phyloP scores from a whole-genome alignment of 1,284 basidiomycete species.

The Xerocomus nothofagi region DNA sequence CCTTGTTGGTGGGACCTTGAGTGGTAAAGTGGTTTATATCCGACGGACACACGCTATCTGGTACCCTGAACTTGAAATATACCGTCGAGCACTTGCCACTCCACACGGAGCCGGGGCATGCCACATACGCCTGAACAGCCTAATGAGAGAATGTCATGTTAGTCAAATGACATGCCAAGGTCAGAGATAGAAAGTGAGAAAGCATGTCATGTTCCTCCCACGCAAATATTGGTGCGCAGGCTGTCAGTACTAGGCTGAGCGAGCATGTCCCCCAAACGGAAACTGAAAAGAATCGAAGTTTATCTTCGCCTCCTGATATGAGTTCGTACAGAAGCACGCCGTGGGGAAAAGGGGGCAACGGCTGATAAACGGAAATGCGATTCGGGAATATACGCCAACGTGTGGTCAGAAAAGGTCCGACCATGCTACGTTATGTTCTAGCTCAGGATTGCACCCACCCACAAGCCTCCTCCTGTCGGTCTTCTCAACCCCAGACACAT shows the following conservation, averaged over 20 bases:
- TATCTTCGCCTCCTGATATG: conserved; percentile 4
- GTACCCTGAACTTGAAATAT: not conserved
- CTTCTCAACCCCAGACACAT: conserved; percentile 3
- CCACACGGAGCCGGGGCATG: not conserved
- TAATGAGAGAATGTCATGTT: not conserved
- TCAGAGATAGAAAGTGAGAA: not conserved
- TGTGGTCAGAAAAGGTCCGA: too few relatives aligned
- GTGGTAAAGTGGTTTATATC: not conserved
- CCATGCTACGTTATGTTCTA: not conserved
- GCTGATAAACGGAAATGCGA: conserved; percentile 1
- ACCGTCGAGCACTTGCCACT: not conserved
- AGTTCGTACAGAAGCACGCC: conserved; percentile 16
- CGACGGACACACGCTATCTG: not conserved
- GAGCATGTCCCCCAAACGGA: conserved; percentile 3
- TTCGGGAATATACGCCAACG: not conserved
- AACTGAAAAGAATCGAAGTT: conserved; percentile 16
- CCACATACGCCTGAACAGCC: not conserved
- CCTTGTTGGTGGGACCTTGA: too few relatives aligned
- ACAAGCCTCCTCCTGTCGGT: not conserved
- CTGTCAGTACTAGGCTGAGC: not conserved
- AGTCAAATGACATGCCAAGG: not conserved
- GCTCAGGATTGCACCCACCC: not conserved
- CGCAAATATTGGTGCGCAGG: not conserved
- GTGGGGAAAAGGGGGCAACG: conserved; percentile 14
- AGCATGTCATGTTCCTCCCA: conserved; percentile 5